These are phyloP conservation scores for Septoria petroselini DNA, from an alignment of 2,329 filamentous ascomycete genomes.

Conservation along the genomic window DNA sequence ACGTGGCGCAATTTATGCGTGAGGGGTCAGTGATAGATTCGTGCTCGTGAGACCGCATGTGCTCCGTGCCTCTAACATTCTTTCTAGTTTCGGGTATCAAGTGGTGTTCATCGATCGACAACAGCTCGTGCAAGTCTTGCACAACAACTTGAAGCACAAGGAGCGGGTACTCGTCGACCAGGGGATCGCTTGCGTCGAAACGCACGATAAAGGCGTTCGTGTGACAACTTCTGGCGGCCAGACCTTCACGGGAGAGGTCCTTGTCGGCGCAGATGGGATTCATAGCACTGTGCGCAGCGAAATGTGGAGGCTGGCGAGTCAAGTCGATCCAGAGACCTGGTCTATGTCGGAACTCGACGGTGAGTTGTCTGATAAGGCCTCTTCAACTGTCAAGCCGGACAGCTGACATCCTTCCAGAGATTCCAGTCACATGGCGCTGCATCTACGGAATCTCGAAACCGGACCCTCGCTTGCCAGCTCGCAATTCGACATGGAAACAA, in stretches of 20 bases:
- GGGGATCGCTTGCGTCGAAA: neutral
- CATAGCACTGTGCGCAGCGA: slow-evolving; percentile 5
- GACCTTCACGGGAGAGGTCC: neutral
- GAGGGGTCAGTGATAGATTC: too few species aligned
- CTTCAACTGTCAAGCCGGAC: neutral
- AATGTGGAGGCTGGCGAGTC: slow-evolving; percentile 4
- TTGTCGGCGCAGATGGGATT: slow-evolving; percentile 9
- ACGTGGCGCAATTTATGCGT: too few species aligned
- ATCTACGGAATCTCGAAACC: slow-evolving; percentile 10
- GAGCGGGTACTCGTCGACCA: neutral
- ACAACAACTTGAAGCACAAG: slow-evolving; percentile 10
- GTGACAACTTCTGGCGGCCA: neutral
- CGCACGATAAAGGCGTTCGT: neutral
- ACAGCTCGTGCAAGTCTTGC: slow-evolving; percentile 4
- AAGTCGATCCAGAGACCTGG: neutral
- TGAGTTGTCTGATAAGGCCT: too few species aligned
- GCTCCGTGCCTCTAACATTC: too few species aligned
- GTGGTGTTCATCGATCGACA: slow-evolving; percentile 1
- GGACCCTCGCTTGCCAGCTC: neutral
- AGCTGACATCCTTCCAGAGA: neutral
- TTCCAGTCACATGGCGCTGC: slow-evolving; percentile 2
- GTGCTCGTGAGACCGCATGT: too few species aligned
- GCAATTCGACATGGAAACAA: too few species aligned
- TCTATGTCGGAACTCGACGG: neutral
- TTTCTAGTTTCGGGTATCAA: too few species aligned